These are phyloP conservation scores for Pulchroboletus neoregius DNA, from an alignment of 1,284 basidiomycete species.

Conservation along the genomic window DNA sequence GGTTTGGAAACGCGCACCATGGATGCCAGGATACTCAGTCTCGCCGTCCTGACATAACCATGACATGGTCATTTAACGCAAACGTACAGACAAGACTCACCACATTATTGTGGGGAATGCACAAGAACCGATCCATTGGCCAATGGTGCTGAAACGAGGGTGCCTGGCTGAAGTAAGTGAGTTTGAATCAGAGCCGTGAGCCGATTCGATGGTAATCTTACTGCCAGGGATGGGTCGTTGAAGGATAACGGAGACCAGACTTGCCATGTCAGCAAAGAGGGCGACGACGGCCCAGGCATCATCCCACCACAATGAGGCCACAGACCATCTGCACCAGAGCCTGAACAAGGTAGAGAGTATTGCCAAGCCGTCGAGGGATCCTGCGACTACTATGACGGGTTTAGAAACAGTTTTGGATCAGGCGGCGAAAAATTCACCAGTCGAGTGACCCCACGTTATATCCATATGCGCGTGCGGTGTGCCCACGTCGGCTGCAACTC, in stretches of 20 bases:
- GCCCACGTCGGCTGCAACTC: too few species aligned
- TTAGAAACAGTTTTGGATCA: neutral
- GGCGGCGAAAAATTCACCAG: neutral
- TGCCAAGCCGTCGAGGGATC: slow-evolving; percentile 10
- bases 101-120: slow-evolving; percentile 14
- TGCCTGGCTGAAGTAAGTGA: neutral
- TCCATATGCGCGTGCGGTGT: too few species aligned
- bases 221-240: neutral
- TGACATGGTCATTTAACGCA: neutral
- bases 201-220: neutral
- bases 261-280: slow-evolving; percentile 4
- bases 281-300: slow-evolving; percentile 17
- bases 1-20: slow-evolving; percentile 16
- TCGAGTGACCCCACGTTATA: slow-evolving; percentile 1
- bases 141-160: neutral
- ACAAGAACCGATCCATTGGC: slow-evolving; percentile 9
- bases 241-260: slow-evolving; percentile 3
- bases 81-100: slow-evolving; percentile 1
- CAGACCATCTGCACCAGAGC: slow-evolving; percentile 17
- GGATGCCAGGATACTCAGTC: slow-evolving; percentile 17
- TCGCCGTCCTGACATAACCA: slow-evolving; percentile 9
- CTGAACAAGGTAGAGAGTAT: slow-evolving; percentile 15
- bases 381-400: slow-evolving; percentile 2
- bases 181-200: neutral
- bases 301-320: slow-evolving; percentile 20